Conservation (phyloP, 2,329 filamentous ascomycete species). For the Plenodomus lindquistii region DNA sequence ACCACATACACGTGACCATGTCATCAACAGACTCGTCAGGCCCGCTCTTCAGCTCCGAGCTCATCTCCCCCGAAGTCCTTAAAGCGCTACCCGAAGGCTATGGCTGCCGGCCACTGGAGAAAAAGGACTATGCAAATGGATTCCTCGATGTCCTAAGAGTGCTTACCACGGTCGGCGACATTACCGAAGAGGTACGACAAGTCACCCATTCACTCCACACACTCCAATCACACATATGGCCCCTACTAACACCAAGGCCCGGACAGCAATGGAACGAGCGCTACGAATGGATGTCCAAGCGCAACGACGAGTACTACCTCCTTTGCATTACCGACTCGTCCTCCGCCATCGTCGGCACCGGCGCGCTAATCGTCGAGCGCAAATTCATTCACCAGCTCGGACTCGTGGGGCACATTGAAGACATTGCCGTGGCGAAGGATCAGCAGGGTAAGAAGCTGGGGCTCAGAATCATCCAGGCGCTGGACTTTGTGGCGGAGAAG, state of each 20-base stretch:
- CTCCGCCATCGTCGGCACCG: conserved; percentile 80
- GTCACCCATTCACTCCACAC: not conserved
- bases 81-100: conserved; percentile 78
- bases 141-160: conserved; percentile 92
- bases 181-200: conserved; percentile 62
- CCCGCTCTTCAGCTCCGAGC: conserved; percentile 74
- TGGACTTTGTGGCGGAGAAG: conserved; percentile 84
- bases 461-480: conserved; percentile 86
- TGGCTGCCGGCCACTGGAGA: conserved; percentile 76
- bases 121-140: conserved; percentile 75
- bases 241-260: not conserved
- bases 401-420: conserved; percentile 92
- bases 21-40: conserved; percentile 31
- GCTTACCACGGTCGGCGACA: conserved; percentile 89
- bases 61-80: conserved; percentile 77
- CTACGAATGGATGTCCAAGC: conserved; percentile 78
- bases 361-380: conserved; percentile 86
- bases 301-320: conserved; percentile 81
- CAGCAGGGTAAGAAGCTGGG: conserved; percentile 98
- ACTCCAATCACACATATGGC: not conserved
- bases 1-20: conserved; percentile 1
- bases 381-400: conserved; percentile 89
- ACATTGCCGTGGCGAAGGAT: conserved; percentile 92
- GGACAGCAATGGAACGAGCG: conserved; percentile 66
- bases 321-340: conserved; percentile 80